A percentile compares a stretch with the other conserved stretches of the same genome.
phyloP scores from a whole-genome alignment of 495 filamentous ascomycete genomes.

The Trichoderma reesei region DNA sequence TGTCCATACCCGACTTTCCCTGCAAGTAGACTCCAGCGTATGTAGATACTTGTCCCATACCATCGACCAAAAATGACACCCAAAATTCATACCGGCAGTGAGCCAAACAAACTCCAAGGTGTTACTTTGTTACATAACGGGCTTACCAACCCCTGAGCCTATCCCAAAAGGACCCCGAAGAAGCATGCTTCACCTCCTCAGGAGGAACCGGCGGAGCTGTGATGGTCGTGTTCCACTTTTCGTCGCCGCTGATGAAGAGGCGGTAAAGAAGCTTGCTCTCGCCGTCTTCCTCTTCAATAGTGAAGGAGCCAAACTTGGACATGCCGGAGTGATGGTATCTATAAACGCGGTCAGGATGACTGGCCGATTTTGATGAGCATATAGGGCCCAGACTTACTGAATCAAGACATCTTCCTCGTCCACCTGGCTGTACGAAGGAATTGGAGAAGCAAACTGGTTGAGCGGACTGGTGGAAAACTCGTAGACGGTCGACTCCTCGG shows the following conservation, averaged over 20 bases:
- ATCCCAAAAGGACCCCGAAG: slow-evolving; percentile 32
- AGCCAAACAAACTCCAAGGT: slow-evolving; percentile 2
- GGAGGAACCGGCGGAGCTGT: slow-evolving; percentile 34
- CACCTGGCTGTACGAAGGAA: slow-evolving; percentile 69
- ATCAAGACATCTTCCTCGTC: slow-evolving; percentile 70
- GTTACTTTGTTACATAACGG: slow-evolving; percentile 12
- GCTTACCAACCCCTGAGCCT: slow-evolving; percentile 20
- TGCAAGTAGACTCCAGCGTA: neutral
- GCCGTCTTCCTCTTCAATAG: slow-evolving; percentile 58
- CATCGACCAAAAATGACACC: neutral
- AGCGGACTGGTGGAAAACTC: slow-evolving; percentile 86
- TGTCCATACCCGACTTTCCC: neutral
- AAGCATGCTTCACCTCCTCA: slow-evolving; percentile 13
- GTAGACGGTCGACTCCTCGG: slow-evolving; percentile 52
- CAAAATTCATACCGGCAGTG: neutral
- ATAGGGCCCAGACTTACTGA: slow-evolving; percentile 44
- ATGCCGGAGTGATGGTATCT: slow-evolving; percentile 80
- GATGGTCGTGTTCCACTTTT: slow-evolving; percentile 62
- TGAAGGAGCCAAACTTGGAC: slow-evolving; percentile 83
- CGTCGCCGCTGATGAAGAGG: slow-evolving; percentile 70
- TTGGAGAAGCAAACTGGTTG: slow-evolving; percentile 84
- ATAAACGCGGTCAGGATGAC: slow-evolving; percentile 12
- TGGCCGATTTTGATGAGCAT: neutral
- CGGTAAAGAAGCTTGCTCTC: slow-evolving; percentile 65
- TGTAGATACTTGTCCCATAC: neutral